A percentile compares a stretch with the other conserved stretches of the same genome.
Conservation (phyloP, 176 grass and related monocot genomes). For the Lolium perenne region DNA sequence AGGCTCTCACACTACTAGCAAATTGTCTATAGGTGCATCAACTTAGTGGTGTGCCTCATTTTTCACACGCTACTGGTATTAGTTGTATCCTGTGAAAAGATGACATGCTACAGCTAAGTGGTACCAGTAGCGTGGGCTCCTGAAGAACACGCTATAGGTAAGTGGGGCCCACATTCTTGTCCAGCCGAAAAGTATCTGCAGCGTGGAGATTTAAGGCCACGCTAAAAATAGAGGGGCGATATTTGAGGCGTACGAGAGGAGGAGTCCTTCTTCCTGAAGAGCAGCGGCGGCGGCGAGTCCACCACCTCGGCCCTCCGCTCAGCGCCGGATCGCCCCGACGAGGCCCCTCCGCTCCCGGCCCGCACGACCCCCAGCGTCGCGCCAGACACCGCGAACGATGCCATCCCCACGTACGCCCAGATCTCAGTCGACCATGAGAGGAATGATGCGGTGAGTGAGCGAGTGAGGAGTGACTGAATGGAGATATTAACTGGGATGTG, state of each 20-base stretch:
- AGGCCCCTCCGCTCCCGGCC: neutral
- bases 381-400: slow-evolving; percentile 67
- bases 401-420: slow-evolving; percentile 39
- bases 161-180: no score
- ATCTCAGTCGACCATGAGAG: slow-evolving; percentile 17
- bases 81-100: no score
- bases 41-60: no score
- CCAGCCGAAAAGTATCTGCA: no score
- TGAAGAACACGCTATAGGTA: no score
- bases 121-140: no score
- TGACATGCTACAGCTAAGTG: no score
- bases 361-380: slow-evolving; percentile 62
- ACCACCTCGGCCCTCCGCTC: slow-evolving; percentile 50
- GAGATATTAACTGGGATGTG: slow-evolving; percentile 41
- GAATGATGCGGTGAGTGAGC: neutral
- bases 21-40: no score
- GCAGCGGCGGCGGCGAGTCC: slow-evolving; percentile 55
- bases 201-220: no score
- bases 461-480: slow-evolving; percentile 5
- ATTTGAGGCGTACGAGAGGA: slow-evolving; percentile 38
- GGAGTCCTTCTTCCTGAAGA: slow-evolving; percentile 64
- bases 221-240: slow-evolving; percentile 15
- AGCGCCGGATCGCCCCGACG: slow-evolving; percentile 39
- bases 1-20: no score
- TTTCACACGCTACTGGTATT: no score